phyloP scores from a whole-genome alignment of 208 protist species.

The Leptomonas pyrrhocoris region DNA sequence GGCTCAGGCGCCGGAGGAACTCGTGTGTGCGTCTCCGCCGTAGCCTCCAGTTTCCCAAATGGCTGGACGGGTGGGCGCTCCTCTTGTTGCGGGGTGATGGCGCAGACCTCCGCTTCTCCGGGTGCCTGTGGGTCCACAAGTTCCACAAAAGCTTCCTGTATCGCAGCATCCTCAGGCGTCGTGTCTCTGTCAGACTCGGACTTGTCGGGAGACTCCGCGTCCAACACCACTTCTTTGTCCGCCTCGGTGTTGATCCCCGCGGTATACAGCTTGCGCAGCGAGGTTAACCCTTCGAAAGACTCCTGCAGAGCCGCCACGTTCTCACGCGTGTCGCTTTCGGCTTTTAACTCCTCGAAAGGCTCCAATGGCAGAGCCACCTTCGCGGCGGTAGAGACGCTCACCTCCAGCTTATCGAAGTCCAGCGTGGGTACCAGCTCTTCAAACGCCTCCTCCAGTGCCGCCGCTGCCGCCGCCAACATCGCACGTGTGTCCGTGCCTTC shows the following conservation, averaged over 20 bases:
- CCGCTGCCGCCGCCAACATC: too few species aligned
- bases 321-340: neutral
- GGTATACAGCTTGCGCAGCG: neutral
- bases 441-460: neutral
- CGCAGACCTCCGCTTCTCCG: neutral
- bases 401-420: constrained; percentile 5
- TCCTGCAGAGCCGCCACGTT: neutral
- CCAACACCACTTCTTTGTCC: neutral
- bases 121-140: neutral
- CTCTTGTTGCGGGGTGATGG: too few species aligned
- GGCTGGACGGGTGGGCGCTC: neutral
- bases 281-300: constrained; percentile 4
- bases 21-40: neutral
- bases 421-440: constrained; percentile 3
- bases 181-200: neutral
- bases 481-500: neutral
- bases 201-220: neutral
- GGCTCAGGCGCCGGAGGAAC: neutral
- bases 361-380: neutral
- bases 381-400: neutral
- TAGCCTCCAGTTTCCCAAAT: constrained; percentile 1
- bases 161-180: neutral
- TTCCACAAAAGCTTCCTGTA: constrained; percentile 12
- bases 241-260: neutral
- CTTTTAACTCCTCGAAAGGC: constrained; percentile 8